Percentiles rank a stretch among this genome's conserved stretches.
Evolutionary conservation across 2,329 filamentous ascomycete genomes (phyloP).

Genomic region (Alternaria ventricosa): DNA sequence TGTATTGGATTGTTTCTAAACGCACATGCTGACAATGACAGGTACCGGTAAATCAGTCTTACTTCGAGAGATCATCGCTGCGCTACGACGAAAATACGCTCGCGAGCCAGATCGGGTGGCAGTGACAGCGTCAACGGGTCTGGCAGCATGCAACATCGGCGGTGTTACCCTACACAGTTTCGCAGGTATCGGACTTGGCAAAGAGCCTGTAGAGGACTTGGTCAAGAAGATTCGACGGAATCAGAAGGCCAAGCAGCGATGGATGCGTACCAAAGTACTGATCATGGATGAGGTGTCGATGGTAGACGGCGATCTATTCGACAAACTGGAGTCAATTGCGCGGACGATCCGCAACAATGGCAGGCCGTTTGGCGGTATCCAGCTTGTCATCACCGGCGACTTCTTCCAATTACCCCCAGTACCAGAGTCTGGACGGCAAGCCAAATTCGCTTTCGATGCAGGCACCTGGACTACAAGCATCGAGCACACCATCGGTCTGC

Average conservation of each 20-base stretch:
- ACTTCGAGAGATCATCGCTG: conserved; percentile 87
- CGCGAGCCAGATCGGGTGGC: conserved; percentile 84
- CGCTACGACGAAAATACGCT: conserved; percentile 76
- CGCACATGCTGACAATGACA: conserved; percentile 21
- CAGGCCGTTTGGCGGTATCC: conserved; percentile 92
- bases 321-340: conserved; percentile 91
- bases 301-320: conserved; percentile 96
- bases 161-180: conserved; percentile 97
- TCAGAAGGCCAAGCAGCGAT: conserved; percentile 83
- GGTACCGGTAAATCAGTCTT: conserved; percentile 95
- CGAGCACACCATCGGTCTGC: conserved; percentile 92
- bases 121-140: conserved; percentile 92
- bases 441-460: conserved; percentile 93
- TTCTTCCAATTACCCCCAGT: conserved; percentile 98
- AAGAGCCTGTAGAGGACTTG: conserved; percentile 79
- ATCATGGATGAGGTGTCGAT: conserved; percentile 97
- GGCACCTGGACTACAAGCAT: conserved; percentile 91
- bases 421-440: conserved; percentile 74
- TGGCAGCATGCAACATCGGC: conserved; percentile 96
- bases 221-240: conserved; percentile 92
- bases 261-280: conserved; percentile 86
- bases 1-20: background rate
- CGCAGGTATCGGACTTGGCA: conserved; percentile 91
- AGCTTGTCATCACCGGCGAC: conserved; percentile 93
- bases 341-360: conserved; percentile 87